phyloP scores from a whole-genome alignment of 2,329 filamentous ascomycete species.

The Pezicula rhizophila region DNA sequence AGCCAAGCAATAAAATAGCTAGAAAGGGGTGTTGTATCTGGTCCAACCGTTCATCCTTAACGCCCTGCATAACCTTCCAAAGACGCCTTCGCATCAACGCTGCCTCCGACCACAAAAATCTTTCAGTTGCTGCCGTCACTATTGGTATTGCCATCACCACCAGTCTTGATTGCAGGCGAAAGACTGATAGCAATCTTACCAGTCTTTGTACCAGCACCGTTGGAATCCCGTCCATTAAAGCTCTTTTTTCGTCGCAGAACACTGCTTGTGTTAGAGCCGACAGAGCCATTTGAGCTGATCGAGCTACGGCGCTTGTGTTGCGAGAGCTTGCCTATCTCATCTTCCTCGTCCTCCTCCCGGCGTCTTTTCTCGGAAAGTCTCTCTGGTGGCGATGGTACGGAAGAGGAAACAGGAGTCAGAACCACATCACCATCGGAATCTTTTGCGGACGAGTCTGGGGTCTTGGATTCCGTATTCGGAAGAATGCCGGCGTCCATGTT shows the following conservation, averaged over 20 bases:
- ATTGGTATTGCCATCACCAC: slow-evolving; percentile 20
- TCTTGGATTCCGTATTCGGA: slow-evolving; percentile 9
- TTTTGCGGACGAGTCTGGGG: slow-evolving; percentile 16
- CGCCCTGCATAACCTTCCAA: slow-evolving; percentile 18
- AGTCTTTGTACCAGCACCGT: slow-evolving; percentile 29
- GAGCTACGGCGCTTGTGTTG: slow-evolving; percentile 54
- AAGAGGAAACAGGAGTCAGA: slow-evolving; percentile 20
- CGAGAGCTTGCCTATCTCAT: slow-evolving; percentile 80
- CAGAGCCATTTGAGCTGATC: slow-evolving; percentile 34
- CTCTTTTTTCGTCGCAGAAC: slow-evolving; percentile 38
- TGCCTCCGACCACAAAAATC: slow-evolving; percentile 1
- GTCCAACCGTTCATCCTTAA: slow-evolving; percentile 12
- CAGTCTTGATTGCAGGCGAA: slow-evolving; percentile 34
- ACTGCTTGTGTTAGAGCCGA: slow-evolving; percentile 20
- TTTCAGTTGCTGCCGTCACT: slow-evolving; percentile 19
- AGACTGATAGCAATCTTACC: slow-evolving; percentile 56
- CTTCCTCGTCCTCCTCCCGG: slow-evolving; percentile 88
- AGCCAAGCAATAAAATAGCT: slow-evolving; percentile 11
- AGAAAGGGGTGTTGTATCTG: slow-evolving; percentile 11
- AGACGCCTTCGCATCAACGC: slow-evolving; percentile 9
- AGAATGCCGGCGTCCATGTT: slow-evolving; percentile 42
- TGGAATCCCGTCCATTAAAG: slow-evolving; percentile 35
- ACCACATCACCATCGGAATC: slow-evolving; percentile 14
- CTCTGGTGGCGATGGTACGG: slow-evolving; percentile 55
- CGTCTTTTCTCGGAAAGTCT: slow-evolving; percentile 82